Conservation (phyloP, 176 grass and related monocot species). For the Musa beccarii region DNA sequence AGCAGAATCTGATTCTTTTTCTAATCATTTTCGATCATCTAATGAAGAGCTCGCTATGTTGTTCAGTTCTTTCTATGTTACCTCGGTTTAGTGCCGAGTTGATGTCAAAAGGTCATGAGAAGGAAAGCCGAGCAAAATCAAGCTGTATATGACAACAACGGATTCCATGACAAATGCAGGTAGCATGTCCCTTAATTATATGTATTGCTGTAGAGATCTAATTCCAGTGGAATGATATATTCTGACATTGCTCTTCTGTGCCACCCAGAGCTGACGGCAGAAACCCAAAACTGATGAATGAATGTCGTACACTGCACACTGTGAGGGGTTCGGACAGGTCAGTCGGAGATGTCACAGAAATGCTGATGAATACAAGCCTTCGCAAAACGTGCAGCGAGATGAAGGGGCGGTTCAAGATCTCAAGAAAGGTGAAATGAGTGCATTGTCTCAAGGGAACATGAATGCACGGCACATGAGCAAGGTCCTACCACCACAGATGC, state of each 20-base stretch:
- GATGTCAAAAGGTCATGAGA: constrained; percentile 95
- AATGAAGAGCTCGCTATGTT: neutral
- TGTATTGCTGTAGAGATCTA: neutral
- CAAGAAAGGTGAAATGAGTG: constrained; percentile 87
- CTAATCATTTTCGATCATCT: too few species aligned
- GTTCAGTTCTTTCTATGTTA: constrained; percentile 87
- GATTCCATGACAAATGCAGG: constrained; percentile 95
- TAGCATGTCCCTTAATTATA: neutral
- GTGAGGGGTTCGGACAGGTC: constrained; percentile 62
- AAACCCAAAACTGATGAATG: constrained; percentile 79
- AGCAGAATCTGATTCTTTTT: too few species aligned
- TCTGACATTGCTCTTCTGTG: neutral
- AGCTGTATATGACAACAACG: constrained; percentile 98
- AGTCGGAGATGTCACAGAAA: constrained; percentile 69
- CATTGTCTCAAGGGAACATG: constrained; percentile 54
- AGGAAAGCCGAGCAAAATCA: constrained; percentile 91
- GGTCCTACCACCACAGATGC: constrained; percentile 67
- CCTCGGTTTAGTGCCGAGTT: constrained; percentile 80
- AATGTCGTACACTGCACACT: constrained; percentile 54
- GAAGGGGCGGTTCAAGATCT: constrained; percentile 65
- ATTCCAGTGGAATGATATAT: neutral
- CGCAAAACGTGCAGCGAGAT: constrained; percentile 89
- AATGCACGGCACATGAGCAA: constrained; percentile 80
- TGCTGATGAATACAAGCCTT: constrained; percentile 89
- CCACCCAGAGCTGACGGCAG: constrained; percentile 67